A percentile compares a stretch with the other conserved stretches of the same genome.
These are phyloP conservation scores for Alternaria infectoria DNA, from an alignment of 2,329 filamentous ascomycete genomes.

Conservation along the genomic window DNA sequence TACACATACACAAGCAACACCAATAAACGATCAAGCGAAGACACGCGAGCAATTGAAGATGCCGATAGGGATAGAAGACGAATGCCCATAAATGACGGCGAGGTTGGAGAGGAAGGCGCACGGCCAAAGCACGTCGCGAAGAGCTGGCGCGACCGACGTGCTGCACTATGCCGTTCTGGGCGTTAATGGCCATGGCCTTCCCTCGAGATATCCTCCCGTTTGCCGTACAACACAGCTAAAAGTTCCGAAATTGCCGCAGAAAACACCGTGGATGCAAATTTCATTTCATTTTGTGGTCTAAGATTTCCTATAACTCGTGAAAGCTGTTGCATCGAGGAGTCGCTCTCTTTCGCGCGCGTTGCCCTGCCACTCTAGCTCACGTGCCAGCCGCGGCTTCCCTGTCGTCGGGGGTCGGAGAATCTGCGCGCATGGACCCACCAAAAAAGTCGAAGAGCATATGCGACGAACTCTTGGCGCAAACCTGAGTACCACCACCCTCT, in stretches of 20 bases:
- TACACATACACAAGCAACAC: constrained; percentile 11
- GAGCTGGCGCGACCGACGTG: constrained; percentile 19
- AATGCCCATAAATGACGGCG: constrained; percentile 12
- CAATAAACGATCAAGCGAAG: constrained; percentile 5
- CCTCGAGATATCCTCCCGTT: neutral
- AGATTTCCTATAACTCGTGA: neutral
- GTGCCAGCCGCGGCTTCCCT: constrained; percentile 4
- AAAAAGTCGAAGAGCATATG: constrained; percentile 15
- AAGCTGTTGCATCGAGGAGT: neutral
- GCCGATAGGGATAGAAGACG: constrained; percentile 7
- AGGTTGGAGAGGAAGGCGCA: constrained; percentile 16
- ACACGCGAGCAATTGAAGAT: constrained; percentile 1
- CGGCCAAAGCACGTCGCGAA: constrained; percentile 14
- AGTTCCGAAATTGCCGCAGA: neutral
- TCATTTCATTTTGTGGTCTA: too few species aligned
- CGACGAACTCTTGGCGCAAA: constrained; percentile 27
- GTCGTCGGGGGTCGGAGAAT: constrained; percentile 14
- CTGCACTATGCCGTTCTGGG: constrained; percentile 8
- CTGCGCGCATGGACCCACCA: constrained; percentile 11
- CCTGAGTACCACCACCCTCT: constrained; percentile 12
- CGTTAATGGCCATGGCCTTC: neutral
- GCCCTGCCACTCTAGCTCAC: constrained; percentile 3
- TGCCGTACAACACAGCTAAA: neutral
- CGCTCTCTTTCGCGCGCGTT: neutral
- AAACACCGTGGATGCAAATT: too few species aligned